phyloP scores from a whole-genome alignment of 805 yeast genomes.

The Wickerhamomyces mucosus region DNA sequence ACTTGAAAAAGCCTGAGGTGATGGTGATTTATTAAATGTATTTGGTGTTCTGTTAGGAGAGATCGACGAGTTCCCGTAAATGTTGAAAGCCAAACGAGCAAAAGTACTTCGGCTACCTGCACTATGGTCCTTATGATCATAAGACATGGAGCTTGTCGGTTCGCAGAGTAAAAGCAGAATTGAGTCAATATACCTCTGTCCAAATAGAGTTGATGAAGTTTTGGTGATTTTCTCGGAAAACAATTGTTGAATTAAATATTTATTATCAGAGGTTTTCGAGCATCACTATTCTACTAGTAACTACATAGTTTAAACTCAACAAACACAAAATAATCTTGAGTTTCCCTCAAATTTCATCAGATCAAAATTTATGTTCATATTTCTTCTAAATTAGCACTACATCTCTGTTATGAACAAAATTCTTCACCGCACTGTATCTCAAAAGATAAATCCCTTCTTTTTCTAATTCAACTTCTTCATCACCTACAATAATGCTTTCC shows the following conservation, averaged over 20 bases:
- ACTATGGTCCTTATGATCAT: background rate
- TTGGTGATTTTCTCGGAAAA: too few species aligned
- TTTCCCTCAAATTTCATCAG: too few species aligned
- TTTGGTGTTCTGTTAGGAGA: conserved; percentile 10
- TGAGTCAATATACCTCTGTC: too few species aligned
- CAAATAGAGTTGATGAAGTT: too few species aligned
- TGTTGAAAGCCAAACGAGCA: conserved; percentile 51
- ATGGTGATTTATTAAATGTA: conserved; percentile 6
- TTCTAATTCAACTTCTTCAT: conserved; percentile 39
- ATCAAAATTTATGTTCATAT: too few species aligned
- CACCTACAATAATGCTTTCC: conserved; percentile 35
- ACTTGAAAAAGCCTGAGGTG: conserved; percentile 9
- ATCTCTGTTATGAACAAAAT: conserved; percentile 29
- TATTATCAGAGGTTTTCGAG: too few species aligned
- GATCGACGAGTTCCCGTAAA: conserved; percentile 33
- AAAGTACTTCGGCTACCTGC: conserved; percentile 15
- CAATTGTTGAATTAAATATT: too few species aligned
- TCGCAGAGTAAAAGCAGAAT: too few species aligned
- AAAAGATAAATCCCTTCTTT: conserved; percentile 49
- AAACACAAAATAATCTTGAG: too few species aligned
- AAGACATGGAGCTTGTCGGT: background rate
- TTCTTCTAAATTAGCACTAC: conserved; percentile 34
- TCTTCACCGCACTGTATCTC: conserved; percentile 47
- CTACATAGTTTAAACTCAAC: too few species aligned
- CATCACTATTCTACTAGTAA: too few species aligned